These are phyloP conservation scores for Fagopyrum tataricum DNA, from an alignment of 148 eudicot genomes.

Conservation along the genomic window DNA sequence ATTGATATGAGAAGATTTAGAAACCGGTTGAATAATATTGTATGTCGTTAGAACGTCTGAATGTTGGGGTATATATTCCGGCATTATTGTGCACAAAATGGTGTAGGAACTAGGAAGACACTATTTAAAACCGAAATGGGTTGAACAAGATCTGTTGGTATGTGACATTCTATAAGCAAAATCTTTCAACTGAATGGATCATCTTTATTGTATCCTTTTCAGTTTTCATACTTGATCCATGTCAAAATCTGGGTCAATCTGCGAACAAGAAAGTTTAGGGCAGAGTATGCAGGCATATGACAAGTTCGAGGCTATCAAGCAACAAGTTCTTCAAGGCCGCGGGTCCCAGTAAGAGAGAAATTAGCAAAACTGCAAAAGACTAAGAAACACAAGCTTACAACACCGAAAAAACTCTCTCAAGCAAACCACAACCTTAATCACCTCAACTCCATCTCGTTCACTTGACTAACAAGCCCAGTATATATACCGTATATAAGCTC, in stretches of 20 bases:
- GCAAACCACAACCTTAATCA: constrained; percentile 44
- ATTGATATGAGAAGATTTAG: constrained; percentile 15
- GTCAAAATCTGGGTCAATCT: not conserved
- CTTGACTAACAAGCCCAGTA: no score
- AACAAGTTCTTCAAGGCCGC: no score
- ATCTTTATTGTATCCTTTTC: not conserved
- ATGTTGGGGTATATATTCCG: no score
- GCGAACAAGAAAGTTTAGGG: no score
- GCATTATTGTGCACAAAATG: constrained; percentile 90
- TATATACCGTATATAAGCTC: constrained; percentile 23
- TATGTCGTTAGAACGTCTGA: no score
- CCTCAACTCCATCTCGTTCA: constrained; percentile 19
- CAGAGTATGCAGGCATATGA: constrained; percentile 43
- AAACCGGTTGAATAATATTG: no score
- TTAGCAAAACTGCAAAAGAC: no score
- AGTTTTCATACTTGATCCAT: not conserved
- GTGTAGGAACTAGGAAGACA: constrained; percentile 89
- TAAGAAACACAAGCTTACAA: not conserved
- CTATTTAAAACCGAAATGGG: constrained; percentile 81
- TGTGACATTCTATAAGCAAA: not conserved
- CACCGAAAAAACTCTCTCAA: constrained; percentile 28
- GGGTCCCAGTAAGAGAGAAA: no score
- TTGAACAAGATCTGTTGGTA: constrained; percentile 55
- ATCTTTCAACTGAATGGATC: not conserved
- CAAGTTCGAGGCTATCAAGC: constrained; percentile 37